Base-by-base conservation (phyloP, 1,139 yeast species). In the Pichia sp. region DNA sequence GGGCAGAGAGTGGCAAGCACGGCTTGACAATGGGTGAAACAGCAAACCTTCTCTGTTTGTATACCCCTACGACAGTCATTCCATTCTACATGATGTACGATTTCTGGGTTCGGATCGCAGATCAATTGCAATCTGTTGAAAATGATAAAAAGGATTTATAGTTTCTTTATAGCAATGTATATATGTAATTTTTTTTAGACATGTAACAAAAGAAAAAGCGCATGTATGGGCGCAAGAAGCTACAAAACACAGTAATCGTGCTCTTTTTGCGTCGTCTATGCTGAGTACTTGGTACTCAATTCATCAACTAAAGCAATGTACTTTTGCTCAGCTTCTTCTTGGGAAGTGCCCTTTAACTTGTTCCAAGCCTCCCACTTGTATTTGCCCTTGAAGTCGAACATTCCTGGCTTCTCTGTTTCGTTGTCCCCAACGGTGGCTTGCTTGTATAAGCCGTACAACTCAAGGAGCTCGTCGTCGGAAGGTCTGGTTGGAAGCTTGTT, bases 301-400 rank as follows among this genome's bases (percentile, higher is more conserved):
- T 80, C 81, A 67, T 84, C 84, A 60, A 85, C 97, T 51, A 86
- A 75, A 43, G 72, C 87, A 69, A 90, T 89, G 78, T 90, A 87
- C 73, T 89, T 78, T 67, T 80, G 64, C 77, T 92, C 98, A 60
- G 99, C 99, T 36, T 90, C 97, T 64, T 84, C 96, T 73, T 87
- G 88, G 52, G 90, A 73, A 57, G 80, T 81, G 56, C 98, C 99
- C 76, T 89, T 86, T 67, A 85, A 77, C 65, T 84, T 85, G 67
- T 85, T 86, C 99, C 99, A 93, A 16, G 97, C 81, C 71, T 90
- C 92, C 98, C 98, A 93, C 81, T 93, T 93, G 82, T 88, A 88
- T 75, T 93, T 92, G 65, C 93, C 97, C 78, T 87, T 88, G 75
- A 93, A 80, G 75, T 92, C 96, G 73, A 92, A 89, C 61, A 88